These are phyloP conservation scores for Oidiodendron maius DNA, from an alignment of 495 filamentous ascomycete genomes.

Conservation along the genomic window DNA sequence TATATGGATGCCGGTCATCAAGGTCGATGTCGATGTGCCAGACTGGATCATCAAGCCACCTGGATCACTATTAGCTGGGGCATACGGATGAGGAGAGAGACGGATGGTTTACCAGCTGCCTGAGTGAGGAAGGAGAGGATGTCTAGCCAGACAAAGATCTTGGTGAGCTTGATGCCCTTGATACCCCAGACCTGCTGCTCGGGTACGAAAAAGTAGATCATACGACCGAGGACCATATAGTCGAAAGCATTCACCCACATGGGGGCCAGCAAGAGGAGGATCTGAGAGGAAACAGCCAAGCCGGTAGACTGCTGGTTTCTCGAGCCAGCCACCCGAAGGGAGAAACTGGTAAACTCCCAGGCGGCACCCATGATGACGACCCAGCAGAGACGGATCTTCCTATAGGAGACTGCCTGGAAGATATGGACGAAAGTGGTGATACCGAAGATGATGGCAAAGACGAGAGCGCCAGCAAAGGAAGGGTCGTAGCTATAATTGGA, in stretches of 20 bases:
- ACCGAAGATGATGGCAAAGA: slow-evolving; percentile 32
- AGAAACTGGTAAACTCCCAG: slow-evolving; percentile 34
- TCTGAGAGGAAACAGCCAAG: slow-evolving; percentile 22
- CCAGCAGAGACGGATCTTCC: slow-evolving; percentile 44
- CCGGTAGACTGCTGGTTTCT: slow-evolving; percentile 31
- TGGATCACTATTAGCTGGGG: background rate
- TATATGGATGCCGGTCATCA: slow-evolving; percentile 35
- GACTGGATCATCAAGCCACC: slow-evolving; percentile 18
- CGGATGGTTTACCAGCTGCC: background rate
- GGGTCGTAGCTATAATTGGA: slow-evolving; percentile 34
- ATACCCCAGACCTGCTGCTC: slow-evolving; percentile 40
- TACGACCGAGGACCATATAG: slow-evolving; percentile 63
- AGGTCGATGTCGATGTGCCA: background rate
- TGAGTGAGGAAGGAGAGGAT: slow-evolving; percentile 31
- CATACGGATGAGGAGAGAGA: background rate
- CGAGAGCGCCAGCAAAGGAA: slow-evolving; percentile 28
- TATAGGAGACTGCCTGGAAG: slow-evolving; percentile 27
- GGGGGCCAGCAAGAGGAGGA: slow-evolving; percentile 40
- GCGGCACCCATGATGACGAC: slow-evolving; percentile 42
- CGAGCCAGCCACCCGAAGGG: slow-evolving; percentile 28
- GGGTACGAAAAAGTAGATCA: slow-evolving; percentile 54
- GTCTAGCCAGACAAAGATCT: slow-evolving; percentile 59
- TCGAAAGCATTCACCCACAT: slow-evolving; percentile 58
- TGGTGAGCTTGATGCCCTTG: slow-evolving; percentile 40
- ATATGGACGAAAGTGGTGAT: slow-evolving; percentile 27